Conservation (phyloP, 176 grass and related monocot genomes). For the Carex littledalei region DNA sequence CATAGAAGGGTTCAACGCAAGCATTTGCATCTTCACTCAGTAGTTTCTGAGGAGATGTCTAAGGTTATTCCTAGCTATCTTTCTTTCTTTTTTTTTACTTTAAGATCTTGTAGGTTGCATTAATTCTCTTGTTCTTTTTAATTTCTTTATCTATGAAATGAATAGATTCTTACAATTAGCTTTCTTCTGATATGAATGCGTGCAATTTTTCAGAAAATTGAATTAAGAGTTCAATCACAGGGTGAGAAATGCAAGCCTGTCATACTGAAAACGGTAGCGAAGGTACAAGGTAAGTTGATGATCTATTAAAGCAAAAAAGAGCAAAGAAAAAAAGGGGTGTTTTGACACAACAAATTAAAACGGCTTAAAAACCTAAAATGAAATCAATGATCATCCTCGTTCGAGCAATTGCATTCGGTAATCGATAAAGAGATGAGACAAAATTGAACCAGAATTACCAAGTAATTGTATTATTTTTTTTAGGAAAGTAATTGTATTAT, state of each 20-base stretch:
- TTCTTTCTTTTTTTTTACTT: too few relatives aligned
- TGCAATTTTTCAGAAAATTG: slow-evolving; percentile 51
- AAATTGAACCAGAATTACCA: neutral
- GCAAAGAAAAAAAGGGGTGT: neutral
- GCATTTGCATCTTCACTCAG: neutral
- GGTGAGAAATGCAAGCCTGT: slow-evolving; percentile 32
- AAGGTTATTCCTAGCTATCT: neutral
- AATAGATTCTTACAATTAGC: neutral
- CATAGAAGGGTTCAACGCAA: neutral
- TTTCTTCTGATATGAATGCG: neutral
- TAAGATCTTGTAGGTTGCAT: neutral
- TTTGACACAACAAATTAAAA: neutral
- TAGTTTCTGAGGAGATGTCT: neutral
- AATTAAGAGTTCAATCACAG: slow-evolving; percentile 39
- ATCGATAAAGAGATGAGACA: too few relatives aligned
- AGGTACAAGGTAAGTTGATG: slow-evolving; percentile 26
- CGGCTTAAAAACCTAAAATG: neutral
- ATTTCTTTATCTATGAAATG: neutral
- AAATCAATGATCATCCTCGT: too few relatives aligned
- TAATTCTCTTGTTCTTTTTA: neutral
- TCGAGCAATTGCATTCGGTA: too few relatives aligned
- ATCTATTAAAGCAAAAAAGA: neutral
- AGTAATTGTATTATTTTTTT: neutral
- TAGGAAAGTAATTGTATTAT: neutral
- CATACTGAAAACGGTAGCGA: slow-evolving; percentile 39